Evolutionary conservation across 768 basidiomycete species (phyloP), one percentile per base, ranked within the genome.

Genomic region (Lenzites betulinus): DNA sequence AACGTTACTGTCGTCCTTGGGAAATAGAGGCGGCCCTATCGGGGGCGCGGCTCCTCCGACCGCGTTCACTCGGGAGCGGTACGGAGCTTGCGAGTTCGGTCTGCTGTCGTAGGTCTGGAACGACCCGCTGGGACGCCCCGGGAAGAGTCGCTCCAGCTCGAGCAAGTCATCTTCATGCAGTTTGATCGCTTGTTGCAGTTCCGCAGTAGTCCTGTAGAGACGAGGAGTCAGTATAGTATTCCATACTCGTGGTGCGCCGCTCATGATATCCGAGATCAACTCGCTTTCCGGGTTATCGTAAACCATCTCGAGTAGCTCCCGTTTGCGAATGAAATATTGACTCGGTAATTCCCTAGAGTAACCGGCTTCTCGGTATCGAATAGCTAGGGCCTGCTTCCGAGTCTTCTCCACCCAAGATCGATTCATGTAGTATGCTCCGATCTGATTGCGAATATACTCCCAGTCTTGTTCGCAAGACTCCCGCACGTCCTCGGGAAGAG

Each of bases 221-320:
- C 57, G 54, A 48, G 61, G 41, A 5, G 57, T 57, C 1, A 67
- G 54, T 9, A 63, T 43, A n/a, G 68, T 67, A 12, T 58, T 65
- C 75, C 75, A 77, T 8, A 48, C 51, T 0, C 66, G 16, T 0
- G 76, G 76, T 23, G 71, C 74, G 1, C 71, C 71, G 16, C 67
- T 67, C 75, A 76, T 75, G n/a, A 77, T 66, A 47, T 76, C 71
- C n/a, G 66, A 59, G 18, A 77, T 77, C 2, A 74, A n/a, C 49
- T 76, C 74, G 1, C 69, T 62, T 43, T 76, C 73, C 1, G 58
- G 49, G 42, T 61, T 39, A 1, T 60, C 43, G 46, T 58, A 55
- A 11, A 64, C 62, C 13, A 65, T 39, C 2, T 44, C 49, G 26
- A 71, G 51, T 13, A 75, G 58, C 25, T 71, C 71, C 1, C 54